phyloP scores from a whole-genome alignment of 306 rosid genomes.

The Hylodesmum podocarpum region DNA sequence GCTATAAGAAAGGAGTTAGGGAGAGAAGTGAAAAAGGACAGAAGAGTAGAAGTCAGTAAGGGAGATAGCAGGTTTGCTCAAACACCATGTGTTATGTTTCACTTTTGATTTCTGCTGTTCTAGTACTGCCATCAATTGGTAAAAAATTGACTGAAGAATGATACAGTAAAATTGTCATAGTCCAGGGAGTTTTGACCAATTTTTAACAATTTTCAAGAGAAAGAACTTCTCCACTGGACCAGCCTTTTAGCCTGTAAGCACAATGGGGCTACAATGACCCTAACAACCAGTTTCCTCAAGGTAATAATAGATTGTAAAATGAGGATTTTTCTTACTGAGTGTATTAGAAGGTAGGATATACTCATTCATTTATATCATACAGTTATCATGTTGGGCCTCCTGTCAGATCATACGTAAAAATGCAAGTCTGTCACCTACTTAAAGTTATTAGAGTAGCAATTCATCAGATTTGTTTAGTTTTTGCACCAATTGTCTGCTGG shows the following conservation, averaged over 20 bases:
- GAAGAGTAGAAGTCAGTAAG: neutral
- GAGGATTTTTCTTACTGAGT: no score
- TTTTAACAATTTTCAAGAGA: neutral
- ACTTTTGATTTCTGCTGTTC: neutral
- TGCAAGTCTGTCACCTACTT: neutral
- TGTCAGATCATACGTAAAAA: neutral
- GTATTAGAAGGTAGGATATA: no score
- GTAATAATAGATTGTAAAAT: neutral
- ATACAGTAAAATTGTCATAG: neutral
- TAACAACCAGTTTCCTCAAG: neutral
- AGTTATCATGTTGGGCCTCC: neutral
- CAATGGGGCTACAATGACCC: neutral
- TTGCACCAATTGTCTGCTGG: neutral
- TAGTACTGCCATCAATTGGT: neutral
- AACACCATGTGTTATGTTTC: neutral
- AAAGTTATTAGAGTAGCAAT: neutral
- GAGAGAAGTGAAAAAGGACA: neutral
- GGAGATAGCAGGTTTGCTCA: neutral
- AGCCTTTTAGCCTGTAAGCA: neutral
- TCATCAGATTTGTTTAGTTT: neutral
- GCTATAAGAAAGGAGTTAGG: neutral
- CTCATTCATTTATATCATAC: no score
- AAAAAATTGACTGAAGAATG: neutral
- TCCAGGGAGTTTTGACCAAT: neutral
- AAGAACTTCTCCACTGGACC: neutral